These are phyloP conservation scores for Termitomyces sp. DNA, from an alignment of 768 basidiomycete species.

Conservation along the genomic window DNA sequence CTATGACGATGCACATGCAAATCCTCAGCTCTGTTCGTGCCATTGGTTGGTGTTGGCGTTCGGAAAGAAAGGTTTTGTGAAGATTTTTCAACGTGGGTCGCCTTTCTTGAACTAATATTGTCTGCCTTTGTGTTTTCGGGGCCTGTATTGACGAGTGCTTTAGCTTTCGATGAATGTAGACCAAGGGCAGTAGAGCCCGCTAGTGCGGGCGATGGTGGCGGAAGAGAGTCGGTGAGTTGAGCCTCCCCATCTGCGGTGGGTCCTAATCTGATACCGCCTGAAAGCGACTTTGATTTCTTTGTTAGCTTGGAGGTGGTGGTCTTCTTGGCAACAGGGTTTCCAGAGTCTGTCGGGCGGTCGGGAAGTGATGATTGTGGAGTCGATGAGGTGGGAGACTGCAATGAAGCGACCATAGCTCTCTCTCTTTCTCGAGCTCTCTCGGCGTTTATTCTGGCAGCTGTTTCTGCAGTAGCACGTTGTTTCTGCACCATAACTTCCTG, in stretches of 20 bases:
- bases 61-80: background rate
- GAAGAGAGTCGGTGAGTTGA: background rate
- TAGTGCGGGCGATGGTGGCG: background rate
- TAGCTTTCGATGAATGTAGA: background rate
- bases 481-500: conserved; percentile 29
- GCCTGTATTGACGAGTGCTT: background rate
- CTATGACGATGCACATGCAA: conserved; percentile 24
- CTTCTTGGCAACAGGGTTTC: conserved; percentile 1
- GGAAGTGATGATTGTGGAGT: conserved; percentile 12
- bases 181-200: conserved; percentile 5
- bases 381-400: conserved; percentile 8
- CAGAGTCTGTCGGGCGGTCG: background rate
- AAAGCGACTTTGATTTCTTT: conserved; percentile 15
- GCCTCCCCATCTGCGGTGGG: background rate
- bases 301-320: conserved; percentile 11
- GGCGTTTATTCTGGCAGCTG: conserved; percentile 26
- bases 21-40: conserved; percentile 1
- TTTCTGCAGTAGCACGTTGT: conserved; percentile 27
- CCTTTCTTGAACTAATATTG: background rate
- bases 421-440: conserved; percentile 25
- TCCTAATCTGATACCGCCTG: conserved; percentile 17
- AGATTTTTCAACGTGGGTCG: background rate
- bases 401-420: conserved; percentile 8
- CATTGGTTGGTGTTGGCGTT: background rate
- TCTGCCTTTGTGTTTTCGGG: background rate